A percentile compares a stretch with the other conserved stretches of the same genome.
Evolutionary conservation across 179 eudicot genomes (phyloP).

Genomic region (Silene vulgaris): DNA sequence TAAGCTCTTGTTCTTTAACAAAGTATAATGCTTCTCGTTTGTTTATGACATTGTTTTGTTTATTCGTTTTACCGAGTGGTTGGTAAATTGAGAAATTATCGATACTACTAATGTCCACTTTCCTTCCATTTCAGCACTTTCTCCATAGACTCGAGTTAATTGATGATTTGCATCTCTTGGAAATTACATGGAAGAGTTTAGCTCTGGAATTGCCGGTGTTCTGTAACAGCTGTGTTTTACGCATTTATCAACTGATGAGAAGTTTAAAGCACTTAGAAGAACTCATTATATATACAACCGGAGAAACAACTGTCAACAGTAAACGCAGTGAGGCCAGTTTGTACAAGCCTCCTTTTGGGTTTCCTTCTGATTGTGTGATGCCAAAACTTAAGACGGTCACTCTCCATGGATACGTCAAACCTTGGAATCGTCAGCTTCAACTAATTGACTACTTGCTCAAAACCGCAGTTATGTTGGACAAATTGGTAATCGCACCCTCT

Average conservation of each 20-base stretch:
- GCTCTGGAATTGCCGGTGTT: background rate
- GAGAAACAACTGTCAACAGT: too few species aligned
- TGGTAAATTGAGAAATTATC: too few species aligned
- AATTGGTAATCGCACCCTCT: slow-evolving; percentile 5
- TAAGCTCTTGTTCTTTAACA: slow-evolving; percentile 10
- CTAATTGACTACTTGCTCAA: slow-evolving; percentile 19
- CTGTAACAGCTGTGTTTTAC: background rate
- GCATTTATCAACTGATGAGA: background rate
- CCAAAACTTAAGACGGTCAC: background rate
- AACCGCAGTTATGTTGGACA: slow-evolving; percentile 14
- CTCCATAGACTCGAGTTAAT: background rate
- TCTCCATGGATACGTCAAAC: slow-evolving; percentile 1
- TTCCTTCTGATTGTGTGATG: too few species aligned
- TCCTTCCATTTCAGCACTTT: slow-evolving; percentile 5
- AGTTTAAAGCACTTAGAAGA: slow-evolving; percentile 1
- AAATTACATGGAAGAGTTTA: slow-evolving; percentile 11
- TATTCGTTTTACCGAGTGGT: too few species aligned
- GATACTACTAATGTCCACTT: background rate
- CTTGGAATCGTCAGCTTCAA: slow-evolving; percentile 13
- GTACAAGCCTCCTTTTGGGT: too few species aligned
- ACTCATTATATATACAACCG: background rate
- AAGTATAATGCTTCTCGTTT: background rate
- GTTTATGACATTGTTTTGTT: background rate
- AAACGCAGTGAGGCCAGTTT: too few species aligned
- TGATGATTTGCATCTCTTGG: background rate